These are phyloP conservation scores for Fraxinus greggii DNA, from an alignment of 305 asterid species.

Conservation along the genomic window DNA sequence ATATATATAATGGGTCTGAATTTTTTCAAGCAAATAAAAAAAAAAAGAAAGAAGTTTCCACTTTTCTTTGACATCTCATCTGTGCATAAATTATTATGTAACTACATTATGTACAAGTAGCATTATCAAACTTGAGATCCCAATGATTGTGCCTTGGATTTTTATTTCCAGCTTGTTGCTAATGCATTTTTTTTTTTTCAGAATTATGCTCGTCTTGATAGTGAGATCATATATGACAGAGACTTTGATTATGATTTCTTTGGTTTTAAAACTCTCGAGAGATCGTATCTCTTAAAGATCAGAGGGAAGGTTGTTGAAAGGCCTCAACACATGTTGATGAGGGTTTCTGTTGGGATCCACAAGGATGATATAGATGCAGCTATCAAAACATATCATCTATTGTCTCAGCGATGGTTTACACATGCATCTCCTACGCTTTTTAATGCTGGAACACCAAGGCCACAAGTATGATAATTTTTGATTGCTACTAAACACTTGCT, in stretches of 20 bases:
- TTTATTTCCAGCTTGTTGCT: not conserved
- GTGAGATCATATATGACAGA: slow-evolving; percentile 93
- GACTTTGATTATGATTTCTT: slow-evolving; percentile 94
- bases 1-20: too few relatives aligned
- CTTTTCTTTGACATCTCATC: too few relatives aligned
- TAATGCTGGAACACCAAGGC: slow-evolving; percentile 95
- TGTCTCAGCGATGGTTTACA: slow-evolving; percentile 97
- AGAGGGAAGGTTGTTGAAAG: slow-evolving; percentile 88
- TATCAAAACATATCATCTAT: slow-evolving; percentile 73
- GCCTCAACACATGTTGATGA: slow-evolving; percentile 97
- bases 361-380: slow-evolving; percentile 78
- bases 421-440: slow-evolving; percentile 98
- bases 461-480: slow-evolving; percentile 53
- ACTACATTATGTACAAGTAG: too few relatives aligned
- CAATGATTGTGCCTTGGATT: not conserved
- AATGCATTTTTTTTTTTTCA: slow-evolving; percentile 26
- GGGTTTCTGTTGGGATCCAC: slow-evolving; percentile 96
- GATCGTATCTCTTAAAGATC: slow-evolving; percentile 80
- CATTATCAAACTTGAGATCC: not conserved
- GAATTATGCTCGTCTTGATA: slow-evolving; percentile 81
- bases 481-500: not conserved
- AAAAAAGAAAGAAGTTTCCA: too few relatives aligned
- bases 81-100: too few relatives aligned
- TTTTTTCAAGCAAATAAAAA: too few relatives aligned
- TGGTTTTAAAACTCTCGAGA: slow-evolving; percentile 94